Evolutionary conservation across 495 filamentous ascomycete species (phyloP), one percentile per base, ranked within the genome.

Genomic region (Xylaria grammica): DNA sequence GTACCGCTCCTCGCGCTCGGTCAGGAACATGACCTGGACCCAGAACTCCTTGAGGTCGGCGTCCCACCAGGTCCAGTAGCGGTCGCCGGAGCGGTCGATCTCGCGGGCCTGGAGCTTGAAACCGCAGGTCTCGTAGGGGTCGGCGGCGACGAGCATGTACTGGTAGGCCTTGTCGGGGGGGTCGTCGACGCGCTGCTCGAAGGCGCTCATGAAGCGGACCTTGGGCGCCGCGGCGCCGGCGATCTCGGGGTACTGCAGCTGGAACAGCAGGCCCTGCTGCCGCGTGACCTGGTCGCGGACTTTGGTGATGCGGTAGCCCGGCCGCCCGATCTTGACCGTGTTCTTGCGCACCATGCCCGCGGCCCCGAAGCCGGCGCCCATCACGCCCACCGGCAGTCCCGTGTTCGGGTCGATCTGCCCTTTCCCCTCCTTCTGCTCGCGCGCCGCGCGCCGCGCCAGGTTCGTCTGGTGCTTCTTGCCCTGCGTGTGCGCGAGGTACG

Each of bases 401-500:
- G 91, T 89, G 44, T 88, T 84, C 0, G 88, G 87, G 72, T 95
- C 92, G 59, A 92, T 81, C 44, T 89, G 88, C 53, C 86, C 87
- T 56, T 79, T 83, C 60, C 89, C 96, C 67, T 98, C 93, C 73
- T 93, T 92, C 74, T 94, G 90, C 77, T 99, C 95, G 60, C 91
- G 87, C 10, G 95, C 96, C 7, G 96, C 96, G 67, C 95, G 90
- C 0, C 95, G 89, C 19, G 95, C 96, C n/a, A 99, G 90, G 77
- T 99, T 99, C 50, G 95, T 97, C 79, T 98, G 96, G 75, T 99
- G 95, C 83, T 99, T 99, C 69, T 94, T 92, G 52, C 95, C 95
- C 78, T 99, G 95, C 10, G 95, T 99, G 80, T 99, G 95, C 0
- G 95, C 94, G 69, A 99, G 93, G 81, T 99, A 99, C 58, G 94